phyloP scores from a whole-genome alignment of 306 rosid species.

The Quercus mongolica region DNA sequence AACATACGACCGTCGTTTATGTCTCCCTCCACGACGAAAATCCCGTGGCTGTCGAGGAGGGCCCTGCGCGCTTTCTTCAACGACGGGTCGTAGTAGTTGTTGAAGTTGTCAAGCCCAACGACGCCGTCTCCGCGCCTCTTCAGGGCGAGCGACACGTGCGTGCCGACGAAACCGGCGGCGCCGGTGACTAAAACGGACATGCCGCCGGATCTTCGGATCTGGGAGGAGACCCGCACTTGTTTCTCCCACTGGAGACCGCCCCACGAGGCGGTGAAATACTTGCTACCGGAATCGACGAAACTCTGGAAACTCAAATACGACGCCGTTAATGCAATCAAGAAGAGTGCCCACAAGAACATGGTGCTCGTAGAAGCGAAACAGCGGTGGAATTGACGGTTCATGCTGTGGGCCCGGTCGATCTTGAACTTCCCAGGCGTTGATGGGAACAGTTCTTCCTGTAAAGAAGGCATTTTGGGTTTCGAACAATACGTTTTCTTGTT shows the following conservation, averaged over 20 bases:
- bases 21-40: slow-evolving; percentile 72
- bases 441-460: slow-evolving; percentile 70
- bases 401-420: slow-evolving; percentile 55
- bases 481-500: neutral
- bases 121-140: slow-evolving; percentile 78
- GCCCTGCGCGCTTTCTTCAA: slow-evolving; percentile 61
- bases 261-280: slow-evolving; percentile 73
- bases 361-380: slow-evolving; percentile 87
- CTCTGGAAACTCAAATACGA: slow-evolving; percentile 77
- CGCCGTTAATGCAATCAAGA: slow-evolving; percentile 68
- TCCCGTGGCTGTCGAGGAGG: slow-evolving; percentile 37
- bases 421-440: slow-evolving; percentile 90
- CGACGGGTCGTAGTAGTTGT: slow-evolving; percentile 78
- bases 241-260: slow-evolving; percentile 95
- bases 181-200: slow-evolving; percentile 79
- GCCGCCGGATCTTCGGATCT: slow-evolving; percentile 64
- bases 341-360: slow-evolving; percentile 83
- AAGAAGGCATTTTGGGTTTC: slow-evolving; percentile 40
- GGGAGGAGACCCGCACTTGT: slow-evolving; percentile 72
- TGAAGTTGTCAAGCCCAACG: slow-evolving; percentile 80
- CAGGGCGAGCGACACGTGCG: slow-evolving; percentile 71
- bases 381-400: slow-evolving; percentile 73
- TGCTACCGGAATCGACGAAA: slow-evolving; percentile 67
- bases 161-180: slow-evolving; percentile 72
- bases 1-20: slow-evolving; percentile 63